These are phyloP conservation scores for Graphilbum sp. DNA, from an alignment of 2,329 filamentous ascomycete genomes.

Conservation along the genomic window DNA sequence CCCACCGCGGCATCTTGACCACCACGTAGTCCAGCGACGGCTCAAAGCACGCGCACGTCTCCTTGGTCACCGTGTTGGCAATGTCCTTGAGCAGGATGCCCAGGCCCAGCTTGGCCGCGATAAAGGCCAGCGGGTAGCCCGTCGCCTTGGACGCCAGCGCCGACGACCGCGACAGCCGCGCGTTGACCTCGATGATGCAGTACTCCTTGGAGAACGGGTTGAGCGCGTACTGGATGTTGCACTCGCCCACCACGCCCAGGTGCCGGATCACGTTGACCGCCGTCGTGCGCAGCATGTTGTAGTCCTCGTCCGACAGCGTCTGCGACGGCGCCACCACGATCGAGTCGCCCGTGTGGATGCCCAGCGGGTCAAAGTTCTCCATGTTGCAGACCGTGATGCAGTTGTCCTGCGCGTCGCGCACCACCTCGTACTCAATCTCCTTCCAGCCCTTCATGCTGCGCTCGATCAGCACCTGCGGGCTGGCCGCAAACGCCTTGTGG, in stretches of 20 bases:
- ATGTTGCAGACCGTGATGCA: constrained; percentile 99
- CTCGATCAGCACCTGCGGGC: constrained; percentile 91
- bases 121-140: constrained; percentile 89
- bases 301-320: constrained; percentile 92
- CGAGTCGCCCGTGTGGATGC: constrained; percentile 95
- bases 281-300: constrained; percentile 96
- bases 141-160: constrained; percentile 94
- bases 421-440: constrained; percentile 97
- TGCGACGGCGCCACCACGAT: constrained; percentile 97
- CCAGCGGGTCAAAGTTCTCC: constrained; percentile 98
- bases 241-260: constrained; percentile 92
- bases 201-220: constrained; percentile 94
- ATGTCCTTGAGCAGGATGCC: constrained; percentile 94
- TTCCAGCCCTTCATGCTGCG: constrained; percentile 99
- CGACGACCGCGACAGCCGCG: constrained; percentile 85
- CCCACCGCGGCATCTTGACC: constrained; percentile 97
- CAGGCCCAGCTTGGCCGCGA: constrained; percentile 90
- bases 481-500: constrained; percentile 86
- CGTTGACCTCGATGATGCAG: constrained; percentile 99
- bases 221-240: constrained; percentile 95
- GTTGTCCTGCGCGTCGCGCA: constrained; percentile 88
- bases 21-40: constrained; percentile 96
- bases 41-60: constrained; percentile 95
- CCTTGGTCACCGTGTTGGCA: constrained; percentile 86
- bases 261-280: constrained; percentile 96